Evolutionary conservation across 176 grass and related monocot genomes (phyloP).

Genomic region (Echinochloa phyllopogon): DNA sequence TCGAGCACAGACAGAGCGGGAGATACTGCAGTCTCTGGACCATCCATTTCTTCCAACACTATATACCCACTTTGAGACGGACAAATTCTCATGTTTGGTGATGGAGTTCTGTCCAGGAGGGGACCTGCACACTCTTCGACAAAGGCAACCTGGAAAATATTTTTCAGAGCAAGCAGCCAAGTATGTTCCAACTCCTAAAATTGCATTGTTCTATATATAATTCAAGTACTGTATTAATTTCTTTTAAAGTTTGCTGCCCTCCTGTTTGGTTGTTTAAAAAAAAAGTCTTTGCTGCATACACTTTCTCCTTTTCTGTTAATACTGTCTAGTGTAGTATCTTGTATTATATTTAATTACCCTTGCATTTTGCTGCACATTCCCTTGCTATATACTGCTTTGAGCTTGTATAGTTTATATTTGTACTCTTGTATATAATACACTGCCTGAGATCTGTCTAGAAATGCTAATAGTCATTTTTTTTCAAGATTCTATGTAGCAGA

Average conservation of each 20-base stretch:
- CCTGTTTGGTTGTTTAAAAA: no score
- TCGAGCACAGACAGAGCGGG: constrained; percentile 73
- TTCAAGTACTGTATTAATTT: neutral
- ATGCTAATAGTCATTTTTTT: constrained; percentile 36
- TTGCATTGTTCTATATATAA: neutral
- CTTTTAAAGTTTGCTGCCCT: neutral
- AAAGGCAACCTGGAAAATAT: constrained; percentile 73
- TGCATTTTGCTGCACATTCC: neutral
- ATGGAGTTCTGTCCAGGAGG: constrained; percentile 89
- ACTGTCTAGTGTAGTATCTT: neutral
- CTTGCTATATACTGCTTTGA: neutral
- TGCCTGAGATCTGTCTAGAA: neutral
- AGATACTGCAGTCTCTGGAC: constrained; percentile 74
- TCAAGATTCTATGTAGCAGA: constrained; percentile 78
- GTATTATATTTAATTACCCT: neutral
- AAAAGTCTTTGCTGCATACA: no score
- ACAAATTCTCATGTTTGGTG: constrained; percentile 83
- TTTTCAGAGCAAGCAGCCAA: constrained; percentile 81
- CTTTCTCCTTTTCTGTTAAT: neutral
- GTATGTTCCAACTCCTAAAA: constrained; percentile 51
- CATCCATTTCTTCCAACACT: constrained; percentile 79
- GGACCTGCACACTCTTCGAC: constrained; percentile 76
- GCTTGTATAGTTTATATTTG: neutral
- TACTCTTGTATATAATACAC: neutral
- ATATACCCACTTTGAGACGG: constrained; percentile 80